These are phyloP conservation scores for Brassica hybrid DNA, from an alignment of 441 rosid species.

Conservation along the genomic window DNA sequence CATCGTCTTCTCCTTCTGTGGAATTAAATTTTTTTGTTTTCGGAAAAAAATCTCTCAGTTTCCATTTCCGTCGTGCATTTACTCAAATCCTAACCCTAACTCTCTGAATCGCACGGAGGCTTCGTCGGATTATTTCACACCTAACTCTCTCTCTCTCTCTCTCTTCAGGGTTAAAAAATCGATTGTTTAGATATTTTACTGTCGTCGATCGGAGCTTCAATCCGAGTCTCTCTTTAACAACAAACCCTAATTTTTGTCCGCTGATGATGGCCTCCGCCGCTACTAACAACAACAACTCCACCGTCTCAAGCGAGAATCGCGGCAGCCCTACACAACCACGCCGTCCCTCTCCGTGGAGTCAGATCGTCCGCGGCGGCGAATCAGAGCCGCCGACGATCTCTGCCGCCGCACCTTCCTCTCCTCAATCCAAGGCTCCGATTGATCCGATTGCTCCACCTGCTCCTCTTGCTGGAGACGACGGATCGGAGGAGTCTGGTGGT, in stretches of 20 bases:
- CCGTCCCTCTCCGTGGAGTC: constrained; percentile 50
- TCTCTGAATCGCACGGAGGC: constrained; percentile 13
- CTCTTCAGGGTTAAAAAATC: not conserved
- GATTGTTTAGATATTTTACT: constrained; percentile 31
- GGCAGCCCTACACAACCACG: constrained; percentile 45
- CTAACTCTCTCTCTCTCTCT: not conserved
- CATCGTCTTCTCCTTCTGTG: constrained; percentile 45
- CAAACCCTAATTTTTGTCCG: constrained; percentile 41
- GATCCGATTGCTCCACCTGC: constrained; percentile 34
- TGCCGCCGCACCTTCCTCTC: constrained; percentile 20
- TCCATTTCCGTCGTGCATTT: constrained; percentile 25
- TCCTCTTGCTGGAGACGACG: constrained; percentile 14
- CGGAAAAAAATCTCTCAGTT: not conserved
- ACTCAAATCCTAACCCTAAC: constrained; percentile 45
- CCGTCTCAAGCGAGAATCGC: constrained; percentile 33
- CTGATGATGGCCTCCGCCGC: constrained; percentile 45
- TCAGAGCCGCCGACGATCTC: constrained; percentile 37
- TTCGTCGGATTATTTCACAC: constrained; percentile 6
- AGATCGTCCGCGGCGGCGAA: constrained; percentile 44
- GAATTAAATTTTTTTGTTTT: not conserved
- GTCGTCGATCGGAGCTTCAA: constrained; percentile 18
- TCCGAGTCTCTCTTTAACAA: constrained; percentile 21
- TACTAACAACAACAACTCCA: constrained; percentile 30
- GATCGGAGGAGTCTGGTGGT: constrained; percentile 49
- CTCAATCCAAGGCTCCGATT: constrained; percentile 27